Conservation (phyloP, 371 early-diverging fungal genomes). For the Syncephalastrum sp. region DNA sequence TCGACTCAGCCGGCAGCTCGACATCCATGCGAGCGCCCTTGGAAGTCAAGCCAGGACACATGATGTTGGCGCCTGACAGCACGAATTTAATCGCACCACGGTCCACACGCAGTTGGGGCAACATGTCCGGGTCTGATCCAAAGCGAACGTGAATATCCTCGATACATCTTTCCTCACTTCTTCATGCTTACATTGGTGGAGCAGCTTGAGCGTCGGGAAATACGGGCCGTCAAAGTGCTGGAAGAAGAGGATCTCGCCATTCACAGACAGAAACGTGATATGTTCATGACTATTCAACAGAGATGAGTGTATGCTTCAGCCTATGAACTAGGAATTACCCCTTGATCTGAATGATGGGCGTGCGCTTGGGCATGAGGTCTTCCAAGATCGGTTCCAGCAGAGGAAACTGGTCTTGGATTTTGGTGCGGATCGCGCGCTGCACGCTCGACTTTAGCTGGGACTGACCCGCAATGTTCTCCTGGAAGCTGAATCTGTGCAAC, state of each 20-base stretch:
- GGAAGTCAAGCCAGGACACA: conserved; percentile 98
- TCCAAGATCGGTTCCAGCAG: conserved; percentile 83
- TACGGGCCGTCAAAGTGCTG: conserved; percentile 93
- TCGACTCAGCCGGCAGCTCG: conserved; percentile 66
- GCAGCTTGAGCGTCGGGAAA: conserved; percentile 80
- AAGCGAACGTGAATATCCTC: not conserved
- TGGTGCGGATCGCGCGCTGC: conserved; percentile 83
- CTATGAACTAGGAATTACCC: conserved; percentile 50
- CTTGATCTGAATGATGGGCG: conserved; percentile 82
- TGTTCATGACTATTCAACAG: conserved; percentile 74
- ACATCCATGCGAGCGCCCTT: conserved; percentile 85
- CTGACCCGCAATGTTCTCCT: conserved; percentile 81
- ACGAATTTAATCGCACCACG: conserved; percentile 98
- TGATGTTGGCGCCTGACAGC: conserved; percentile 94
- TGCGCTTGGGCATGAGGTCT: conserved; percentile 92
- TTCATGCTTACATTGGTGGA: conserved; percentile 81
- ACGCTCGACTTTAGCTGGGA: conserved; percentile 92
- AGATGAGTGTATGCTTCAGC: not conserved
- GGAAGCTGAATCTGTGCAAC: conserved; percentile 63
- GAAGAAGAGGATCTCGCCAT: conserved; percentile 88
- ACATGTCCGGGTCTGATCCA: conserved; percentile 82
- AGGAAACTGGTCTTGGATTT: conserved; percentile 86
- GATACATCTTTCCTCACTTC: not conserved
- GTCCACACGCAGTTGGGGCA: conserved; percentile 93
- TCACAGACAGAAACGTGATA: conserved; percentile 76